A percentile compares a stretch with the other conserved stretches of the same genome.
These are phyloP conservation scores for Ehretia macrophylla DNA, from an alignment of 257 asterid genomes.

Conservation along the genomic window DNA sequence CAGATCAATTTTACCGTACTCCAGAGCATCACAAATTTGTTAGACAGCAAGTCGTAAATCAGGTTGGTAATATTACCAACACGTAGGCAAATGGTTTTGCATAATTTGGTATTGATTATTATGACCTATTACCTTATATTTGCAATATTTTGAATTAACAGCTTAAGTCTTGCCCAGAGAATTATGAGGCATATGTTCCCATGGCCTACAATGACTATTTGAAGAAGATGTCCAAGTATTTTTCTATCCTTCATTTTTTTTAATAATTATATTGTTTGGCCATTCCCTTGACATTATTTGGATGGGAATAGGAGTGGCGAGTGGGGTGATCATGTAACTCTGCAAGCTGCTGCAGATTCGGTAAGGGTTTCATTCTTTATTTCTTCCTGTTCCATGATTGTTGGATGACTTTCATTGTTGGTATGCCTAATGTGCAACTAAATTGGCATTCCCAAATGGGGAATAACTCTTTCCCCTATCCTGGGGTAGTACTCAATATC, in stretches of 20 bases:
- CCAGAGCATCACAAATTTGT: constrained; percentile 94
- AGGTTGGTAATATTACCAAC: constrained; percentile 41
- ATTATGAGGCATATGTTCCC: constrained; percentile 88
- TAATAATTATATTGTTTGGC: constrained; percentile 18
- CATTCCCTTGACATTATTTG: constrained; percentile 19
- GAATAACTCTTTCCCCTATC: too few relatives aligned
- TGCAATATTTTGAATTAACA: constrained; percentile 33
- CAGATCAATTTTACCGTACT: constrained; percentile 91
- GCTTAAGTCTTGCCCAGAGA: constrained; percentile 76
- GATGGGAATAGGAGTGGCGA: constrained; percentile 62
- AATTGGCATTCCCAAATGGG: background rate
- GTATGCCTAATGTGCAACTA: background rate
- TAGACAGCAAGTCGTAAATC: constrained; percentile 81
- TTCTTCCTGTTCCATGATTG: constrained; percentile 7
- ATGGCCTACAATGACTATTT: constrained; percentile 80
- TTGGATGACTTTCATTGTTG: background rate
- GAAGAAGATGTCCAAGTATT: constrained; percentile 80
- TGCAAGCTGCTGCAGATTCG: constrained; percentile 98
- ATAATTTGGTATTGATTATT: constrained; percentile 1
- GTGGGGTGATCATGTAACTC: constrained; percentile 98
- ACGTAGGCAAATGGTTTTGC: constrained; percentile 1
- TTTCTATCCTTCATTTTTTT: constrained; percentile 14
- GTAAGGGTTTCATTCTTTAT: constrained; percentile 33
- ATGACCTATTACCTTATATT: constrained; percentile 19
- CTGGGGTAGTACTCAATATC: too few relatives aligned